Evolutionary conservation across 192 early-diverging fungal species (phyloP).

Genomic region (Phlyctochytrium bullatum): DNA sequence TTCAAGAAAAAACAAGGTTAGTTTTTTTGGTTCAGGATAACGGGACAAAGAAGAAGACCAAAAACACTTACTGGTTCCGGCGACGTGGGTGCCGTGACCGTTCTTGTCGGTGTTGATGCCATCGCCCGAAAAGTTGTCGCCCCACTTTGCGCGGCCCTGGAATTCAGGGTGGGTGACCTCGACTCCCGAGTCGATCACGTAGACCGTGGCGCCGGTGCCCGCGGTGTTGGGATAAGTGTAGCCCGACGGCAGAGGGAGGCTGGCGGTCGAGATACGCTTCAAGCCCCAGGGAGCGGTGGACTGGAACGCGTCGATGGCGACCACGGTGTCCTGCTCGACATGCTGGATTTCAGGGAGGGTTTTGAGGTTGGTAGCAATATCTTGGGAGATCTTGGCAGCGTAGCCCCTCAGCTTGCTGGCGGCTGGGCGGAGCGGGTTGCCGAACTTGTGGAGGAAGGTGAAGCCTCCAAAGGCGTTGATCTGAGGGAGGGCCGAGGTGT

Average conservation of each 20-base stretch:
- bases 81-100: slow-evolving; percentile 82
- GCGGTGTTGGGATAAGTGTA: background rate
- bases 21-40: slow-evolving; percentile 39
- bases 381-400: background rate
- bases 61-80: no score
- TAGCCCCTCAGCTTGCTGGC: background rate
- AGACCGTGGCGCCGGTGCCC: slow-evolving; percentile 4
- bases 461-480: background rate
- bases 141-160: slow-evolving; percentile 83
- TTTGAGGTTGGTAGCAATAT: background rate
- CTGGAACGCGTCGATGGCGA: background rate
- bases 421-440: no score
- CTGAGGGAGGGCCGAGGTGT: background rate
- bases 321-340: background rate
- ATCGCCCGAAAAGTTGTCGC: slow-evolving; percentile 69
- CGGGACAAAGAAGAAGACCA: no score
- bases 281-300: background rate
- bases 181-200: slow-evolving; percentile 91
- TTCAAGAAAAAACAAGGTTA: slow-evolving; percentile 52
- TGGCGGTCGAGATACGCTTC: background rate
- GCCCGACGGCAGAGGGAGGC: background rate
- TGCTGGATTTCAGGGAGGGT: background rate
- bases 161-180: slow-evolving; percentile 73
- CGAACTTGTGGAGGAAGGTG: background rate
- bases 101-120: slow-evolving; percentile 34